Conservation (phyloP, 2,329 filamentous ascomycete species). For the Aureobasidium uvarum region DNA sequence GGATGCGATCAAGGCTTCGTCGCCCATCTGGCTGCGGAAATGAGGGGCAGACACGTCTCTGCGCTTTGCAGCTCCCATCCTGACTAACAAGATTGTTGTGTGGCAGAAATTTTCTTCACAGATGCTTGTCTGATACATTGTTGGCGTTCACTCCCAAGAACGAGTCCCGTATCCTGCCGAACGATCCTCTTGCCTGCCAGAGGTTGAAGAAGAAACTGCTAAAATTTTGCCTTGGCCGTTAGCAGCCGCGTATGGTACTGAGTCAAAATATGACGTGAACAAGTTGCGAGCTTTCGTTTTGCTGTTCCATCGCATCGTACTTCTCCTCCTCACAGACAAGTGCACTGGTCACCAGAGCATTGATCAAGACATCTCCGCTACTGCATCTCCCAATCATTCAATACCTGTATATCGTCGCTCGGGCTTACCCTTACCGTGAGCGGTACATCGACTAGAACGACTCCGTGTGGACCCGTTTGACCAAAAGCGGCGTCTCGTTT, state of each 20-base stretch:
- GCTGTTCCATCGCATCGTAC: neutral
- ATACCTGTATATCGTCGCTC: neutral
- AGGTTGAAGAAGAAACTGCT: slow-evolving; percentile 23
- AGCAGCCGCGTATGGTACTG: slow-evolving; percentile 8
- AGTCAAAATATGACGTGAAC: slow-evolving; percentile 22
- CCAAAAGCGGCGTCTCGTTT: slow-evolving; percentile 17
- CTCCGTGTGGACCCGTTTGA: slow-evolving; percentile 15
- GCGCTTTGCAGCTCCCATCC: slow-evolving; percentile 6
- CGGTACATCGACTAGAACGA: slow-evolving; percentile 6
- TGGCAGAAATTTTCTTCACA: slow-evolving; percentile 21
- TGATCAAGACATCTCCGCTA: neutral
- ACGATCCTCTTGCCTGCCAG: neutral
- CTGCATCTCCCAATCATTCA: neutral
- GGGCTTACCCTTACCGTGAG: neutral
- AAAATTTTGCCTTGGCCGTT: slow-evolving; percentile 21
- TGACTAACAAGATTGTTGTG: slow-evolving; percentile 9
- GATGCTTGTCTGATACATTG: slow-evolving; percentile 21
- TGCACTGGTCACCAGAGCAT: neutral
- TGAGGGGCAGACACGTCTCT: slow-evolving; percentile 6
- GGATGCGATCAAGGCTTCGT: slow-evolving; percentile 17
- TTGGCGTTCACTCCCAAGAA: neutral
- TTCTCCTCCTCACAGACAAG: neutral
- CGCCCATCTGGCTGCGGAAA: neutral
- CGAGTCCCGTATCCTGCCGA: slow-evolving; percentile 14
- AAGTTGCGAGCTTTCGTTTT: neutral